Base-by-base conservation (phyloP, 2,329 filamentous ascomycete genomes). In the Harringtonia lauricola region DNA sequence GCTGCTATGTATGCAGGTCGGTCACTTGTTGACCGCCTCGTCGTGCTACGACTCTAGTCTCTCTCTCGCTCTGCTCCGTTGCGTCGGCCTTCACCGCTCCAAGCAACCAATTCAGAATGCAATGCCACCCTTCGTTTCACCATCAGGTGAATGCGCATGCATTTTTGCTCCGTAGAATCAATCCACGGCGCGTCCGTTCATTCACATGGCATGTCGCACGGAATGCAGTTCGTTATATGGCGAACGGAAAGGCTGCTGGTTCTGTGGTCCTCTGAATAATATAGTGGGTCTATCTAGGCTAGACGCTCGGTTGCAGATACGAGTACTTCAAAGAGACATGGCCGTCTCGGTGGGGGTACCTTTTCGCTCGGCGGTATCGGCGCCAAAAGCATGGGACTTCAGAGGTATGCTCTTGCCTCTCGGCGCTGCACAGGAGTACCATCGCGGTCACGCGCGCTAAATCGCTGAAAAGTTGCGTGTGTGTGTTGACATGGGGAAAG, bases 401-500 rank as follows among this genome's bases (percentile, higher is more conserved):
- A 15, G 12, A 39, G 17, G 36, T 39, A 39, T 37, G 19, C 22
- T 9, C 15, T n/a, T 26, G 24, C 24, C 10, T 26, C n/a, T 29
- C 22, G 36, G 38, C 10, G 5, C 17, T 3, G 10, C 15, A 3
- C 14, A 21, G 26, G 12, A 31, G 28, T 31, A 19, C 26, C 26
- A 9, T 19, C n/a, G 38, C 26, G 12, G 36, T 39, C 36, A 28
- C 36, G 24, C 19, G 36, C 36, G 36, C 36, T 39, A 39, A 39
- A 28, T 10, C 10, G 30, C 30, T 8, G 30, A 31, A 31, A n/a
- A 7, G 14, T n/a, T n/a, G n/a, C 5, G 13, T 8, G 14, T 5
- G 21, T 18, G 30, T 42, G 38, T 45, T 45, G 43, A 45, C 38
- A 45, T 26, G 37, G 42, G 36, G 38, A 40, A 40, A 33, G 38